A percentile compares a stretch with the other conserved stretches of the same genome.
phyloP scores from a whole-genome alignment of 2,329 filamentous ascomycete species.

The Hypoxylon sp. region DNA sequence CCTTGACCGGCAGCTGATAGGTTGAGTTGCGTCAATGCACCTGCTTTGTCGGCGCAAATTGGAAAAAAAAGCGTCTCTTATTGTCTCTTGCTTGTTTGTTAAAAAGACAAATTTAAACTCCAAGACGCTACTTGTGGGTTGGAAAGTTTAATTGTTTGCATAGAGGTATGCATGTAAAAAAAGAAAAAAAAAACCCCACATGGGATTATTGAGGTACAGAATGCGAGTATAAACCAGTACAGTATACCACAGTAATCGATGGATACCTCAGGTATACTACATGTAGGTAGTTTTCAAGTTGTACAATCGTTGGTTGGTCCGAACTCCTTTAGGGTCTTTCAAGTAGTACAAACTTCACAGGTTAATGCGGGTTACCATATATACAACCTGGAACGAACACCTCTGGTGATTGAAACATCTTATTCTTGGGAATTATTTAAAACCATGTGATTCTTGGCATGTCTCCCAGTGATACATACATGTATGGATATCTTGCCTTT shows the following conservation, averaged over 20 bases:
- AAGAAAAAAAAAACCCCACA: no score
- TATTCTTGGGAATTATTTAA: neutral
- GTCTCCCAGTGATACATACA: neutral
- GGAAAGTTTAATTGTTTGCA: conserved; percentile 13
- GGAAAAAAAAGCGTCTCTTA: neutral
- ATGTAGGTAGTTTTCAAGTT: neutral
- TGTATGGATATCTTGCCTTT: neutral
- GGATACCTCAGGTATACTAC: no score
- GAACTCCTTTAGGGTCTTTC: conserved; percentile 27
- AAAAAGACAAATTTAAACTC: neutral
- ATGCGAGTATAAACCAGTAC: no score
- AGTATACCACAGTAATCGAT: no score
- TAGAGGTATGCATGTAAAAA: neutral
- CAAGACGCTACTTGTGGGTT: neutral
- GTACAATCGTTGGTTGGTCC: conserved; percentile 15
- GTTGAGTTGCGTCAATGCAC: conserved; percentile 14
- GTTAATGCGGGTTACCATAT: conserved; percentile 28
- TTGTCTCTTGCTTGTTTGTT: neutral
- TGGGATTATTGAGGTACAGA: neutral
- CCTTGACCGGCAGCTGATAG: conserved; percentile 37
- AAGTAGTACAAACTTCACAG: conserved; percentile 33
- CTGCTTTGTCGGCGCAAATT: conserved; percentile 7
- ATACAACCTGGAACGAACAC: conserved; percentile 25
- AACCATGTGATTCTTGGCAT: neutral
- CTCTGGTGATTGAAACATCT: conserved; percentile 6